phyloP scores from a whole-genome alignment of 2,329 filamentous ascomycete genomes.

The Neofusicoccum sp. region DNA sequence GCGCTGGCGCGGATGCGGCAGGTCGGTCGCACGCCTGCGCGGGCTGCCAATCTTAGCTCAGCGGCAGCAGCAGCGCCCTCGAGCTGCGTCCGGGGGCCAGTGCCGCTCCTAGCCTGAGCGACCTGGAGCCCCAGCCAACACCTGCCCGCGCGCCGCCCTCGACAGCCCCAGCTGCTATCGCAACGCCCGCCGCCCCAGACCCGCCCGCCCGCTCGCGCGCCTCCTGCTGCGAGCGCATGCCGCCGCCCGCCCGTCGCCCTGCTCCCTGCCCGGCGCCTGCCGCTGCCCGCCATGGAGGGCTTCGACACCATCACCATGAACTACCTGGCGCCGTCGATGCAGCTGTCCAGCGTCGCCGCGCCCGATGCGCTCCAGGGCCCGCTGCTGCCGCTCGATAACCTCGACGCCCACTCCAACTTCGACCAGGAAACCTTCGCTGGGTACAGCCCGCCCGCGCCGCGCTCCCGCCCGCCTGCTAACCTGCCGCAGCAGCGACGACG shows the following conservation, averaged over 20 bases:
- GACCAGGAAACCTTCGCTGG: constrained; percentile 61
- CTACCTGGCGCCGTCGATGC: constrained; percentile 58
- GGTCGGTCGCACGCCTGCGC: neutral
- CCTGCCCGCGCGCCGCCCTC: constrained; percentile 1
- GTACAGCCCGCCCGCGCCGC: constrained; percentile 40
- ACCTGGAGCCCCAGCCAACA: constrained; percentile 5
- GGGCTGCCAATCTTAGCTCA: constrained; percentile 8
- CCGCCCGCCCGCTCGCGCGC: constrained; percentile 24
- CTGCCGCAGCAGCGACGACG: constrained; percentile 50
- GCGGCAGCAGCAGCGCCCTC: neutral
- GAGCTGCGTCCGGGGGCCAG: neutral
- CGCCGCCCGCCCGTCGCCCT: constrained; percentile 18
- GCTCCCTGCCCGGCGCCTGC: constrained; percentile 25
- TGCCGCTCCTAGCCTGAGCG: constrained; percentile 5
- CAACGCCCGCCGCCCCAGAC: constrained; percentile 15
- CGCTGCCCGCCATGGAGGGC: constrained; percentile 47
- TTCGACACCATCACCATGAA: constrained; percentile 63
- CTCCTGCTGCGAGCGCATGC: constrained; percentile 27
- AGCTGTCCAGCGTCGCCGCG: constrained; percentile 52
- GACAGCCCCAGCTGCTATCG: constrained; percentile 4
- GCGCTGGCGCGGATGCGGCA: neutral
- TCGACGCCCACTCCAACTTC: constrained; percentile 60
- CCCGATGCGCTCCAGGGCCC: constrained; percentile 37
- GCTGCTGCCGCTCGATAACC: constrained; percentile 53
- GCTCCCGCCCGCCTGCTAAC: constrained; percentile 30